Conservation (phyloP, 108 stramenopile genomes). For the Cylindrotheca fusiformis region DNA sequence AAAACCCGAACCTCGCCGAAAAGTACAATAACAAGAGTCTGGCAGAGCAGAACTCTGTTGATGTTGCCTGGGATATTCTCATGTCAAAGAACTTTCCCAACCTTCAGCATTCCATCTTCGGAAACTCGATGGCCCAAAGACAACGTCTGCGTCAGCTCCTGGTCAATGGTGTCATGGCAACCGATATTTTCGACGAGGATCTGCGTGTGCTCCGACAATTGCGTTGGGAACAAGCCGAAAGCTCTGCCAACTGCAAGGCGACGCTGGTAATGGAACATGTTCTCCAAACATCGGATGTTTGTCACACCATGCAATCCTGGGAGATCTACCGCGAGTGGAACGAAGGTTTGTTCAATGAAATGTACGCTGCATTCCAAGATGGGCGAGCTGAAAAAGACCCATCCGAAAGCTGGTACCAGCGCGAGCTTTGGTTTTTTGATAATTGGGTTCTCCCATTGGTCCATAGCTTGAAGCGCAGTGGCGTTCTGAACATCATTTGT, state of each 20-base stretch:
- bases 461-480: conserved; percentile 24
- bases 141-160: conserved; percentile 3
- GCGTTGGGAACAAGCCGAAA: conserved; percentile 33
- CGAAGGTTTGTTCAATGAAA: conserved; percentile 1
- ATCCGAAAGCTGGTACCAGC: conserved; percentile 41
- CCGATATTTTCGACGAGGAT: conserved; percentile 49
- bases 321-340: conserved; percentile 22
- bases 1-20: conserved; percentile 31
- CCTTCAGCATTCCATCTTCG: conserved; percentile 4
- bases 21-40: conserved; percentile 31
- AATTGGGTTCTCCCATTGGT: conserved; percentile 46
- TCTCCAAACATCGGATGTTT: conserved; percentile 2
- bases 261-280: conserved; percentile 1
- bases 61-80: conserved; percentile 32
- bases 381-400: conserved; percentile 24
- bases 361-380: conserved; percentile 3
- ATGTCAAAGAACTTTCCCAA: conserved; percentile 21
- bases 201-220: conserved; percentile 6
- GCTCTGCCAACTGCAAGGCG: background rate
- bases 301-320: background rate
- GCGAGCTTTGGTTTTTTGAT: conserved; percentile 50
- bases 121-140: background rate
- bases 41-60: conserved; percentile 30
- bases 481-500: background rate
- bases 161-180: conserved; percentile 53